Evolutionary conservation across 371 early-diverging fungal genomes (phyloP), one percentile per base, ranked within the genome.

Genomic region (Nematocida sp.): DNA sequence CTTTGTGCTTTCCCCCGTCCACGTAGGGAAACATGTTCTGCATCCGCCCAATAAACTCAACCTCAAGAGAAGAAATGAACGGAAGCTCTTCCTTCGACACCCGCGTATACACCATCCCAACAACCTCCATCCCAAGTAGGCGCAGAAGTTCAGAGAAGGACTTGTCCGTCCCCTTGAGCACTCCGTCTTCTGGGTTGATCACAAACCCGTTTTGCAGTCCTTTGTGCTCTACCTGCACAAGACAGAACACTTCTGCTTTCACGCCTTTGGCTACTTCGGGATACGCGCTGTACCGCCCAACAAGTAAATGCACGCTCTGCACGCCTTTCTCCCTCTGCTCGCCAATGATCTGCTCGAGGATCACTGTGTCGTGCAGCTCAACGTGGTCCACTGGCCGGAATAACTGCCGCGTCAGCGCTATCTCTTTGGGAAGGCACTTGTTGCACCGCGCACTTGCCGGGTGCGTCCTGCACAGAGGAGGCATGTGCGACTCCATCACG

Each of bases 351-450:
- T 85, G 83, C 65, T 96, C 92, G 19, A 98, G 87, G n/a, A 93
- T 77, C 11, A 81, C 80, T 2, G 88, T 83, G 11, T 87, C 86
- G n/a, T 94, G 90, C 82, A 98, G 94, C 83, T 96, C 96, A 38
- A 98, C 88, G 81, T 96, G 95, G 80, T 98, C 99, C 1, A 96
- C 93, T 87, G 92, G 88, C 55, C 99, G 88, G 83, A 91, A 96
- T 27, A 86, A 81, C 89, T 92, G 80, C 46, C 64, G 51, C 1
- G 41, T 67, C 23, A 77, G 40, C 11, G 52, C 45, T 36, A 79
- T 80, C 41, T 51, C 75, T 36, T 70, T 84, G 25, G 67, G 67
- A 77, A 57, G 1, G 77, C 51, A 79, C 50, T 41, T 64, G 7
- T 43, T 79, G 64, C 80, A 82, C 27, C 43, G 23, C 63, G 46